Evolutionary conservation across 257 asterid genomes (phyloP).

Genomic region (Mitragyna speciosa): DNA sequence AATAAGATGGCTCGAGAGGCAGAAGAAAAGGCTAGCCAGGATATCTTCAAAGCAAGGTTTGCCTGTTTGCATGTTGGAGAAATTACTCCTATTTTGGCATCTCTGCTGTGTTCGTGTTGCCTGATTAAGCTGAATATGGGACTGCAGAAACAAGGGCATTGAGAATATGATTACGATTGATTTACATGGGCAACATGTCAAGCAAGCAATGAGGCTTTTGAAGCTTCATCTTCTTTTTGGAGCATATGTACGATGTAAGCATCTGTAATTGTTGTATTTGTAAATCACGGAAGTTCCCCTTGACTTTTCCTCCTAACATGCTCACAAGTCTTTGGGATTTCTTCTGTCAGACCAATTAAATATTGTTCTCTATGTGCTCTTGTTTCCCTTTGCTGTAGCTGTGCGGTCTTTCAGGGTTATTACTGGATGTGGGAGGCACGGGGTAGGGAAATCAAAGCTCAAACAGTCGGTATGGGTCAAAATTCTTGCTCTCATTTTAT

Average conservation of each 20-base stretch:
- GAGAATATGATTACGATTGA: constrained; percentile 80
- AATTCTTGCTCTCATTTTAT: background rate
- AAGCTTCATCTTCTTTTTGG: constrained; percentile 95
- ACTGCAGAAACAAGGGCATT: constrained; percentile 73
- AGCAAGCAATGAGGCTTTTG: constrained; percentile 85
- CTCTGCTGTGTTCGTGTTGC: background rate
- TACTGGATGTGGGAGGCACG: constrained; percentile 93
- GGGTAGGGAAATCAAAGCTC: constrained; percentile 86
- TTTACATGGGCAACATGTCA: constrained; percentile 94
- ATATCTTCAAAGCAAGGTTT: constrained; percentile 76
- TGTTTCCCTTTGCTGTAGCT: constrained; percentile 44
- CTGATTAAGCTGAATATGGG: constrained; percentile 31
- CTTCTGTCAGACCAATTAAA: constrained; percentile 14
- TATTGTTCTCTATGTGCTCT: background rate
- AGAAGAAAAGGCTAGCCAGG: constrained; percentile 84
- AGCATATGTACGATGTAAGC: constrained; percentile 86
- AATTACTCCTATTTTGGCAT: background rate
- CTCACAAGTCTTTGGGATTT: background rate
- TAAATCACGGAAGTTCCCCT: background rate
- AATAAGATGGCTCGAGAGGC: constrained; percentile 77
- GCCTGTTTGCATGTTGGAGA: constrained; percentile 22
- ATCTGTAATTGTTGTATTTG: constrained; percentile 10
- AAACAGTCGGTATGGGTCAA: constrained; percentile 61
- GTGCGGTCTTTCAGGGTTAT: constrained; percentile 83
- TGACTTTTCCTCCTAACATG: background rate